phyloP scores from a whole-genome alignment of 176 grass and related monocot genomes.

The Raddia distichophylla region DNA sequence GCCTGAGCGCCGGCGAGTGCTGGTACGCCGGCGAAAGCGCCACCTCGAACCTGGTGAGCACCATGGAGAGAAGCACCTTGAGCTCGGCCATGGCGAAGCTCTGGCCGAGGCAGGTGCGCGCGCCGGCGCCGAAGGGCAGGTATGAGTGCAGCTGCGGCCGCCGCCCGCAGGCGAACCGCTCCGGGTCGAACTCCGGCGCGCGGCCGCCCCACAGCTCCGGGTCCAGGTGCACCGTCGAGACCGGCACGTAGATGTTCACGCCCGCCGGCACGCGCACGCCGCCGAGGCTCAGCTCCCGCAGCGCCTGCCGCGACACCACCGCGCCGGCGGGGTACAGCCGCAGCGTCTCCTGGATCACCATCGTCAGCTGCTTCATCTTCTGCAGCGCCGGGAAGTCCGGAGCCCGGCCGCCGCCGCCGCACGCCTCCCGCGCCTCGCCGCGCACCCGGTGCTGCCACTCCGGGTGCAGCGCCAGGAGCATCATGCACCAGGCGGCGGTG shows the following conservation, averaged over 20 bases:
- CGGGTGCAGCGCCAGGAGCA: constrained; percentile 82
- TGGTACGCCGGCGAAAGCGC: constrained; percentile 50
- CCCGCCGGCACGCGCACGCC: constrained; percentile 64
- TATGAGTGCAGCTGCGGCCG: constrained; percentile 59
- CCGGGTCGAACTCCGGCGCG: constrained; percentile 59
- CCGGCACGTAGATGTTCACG: constrained; percentile 72
- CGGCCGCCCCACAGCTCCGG: constrained; percentile 63
- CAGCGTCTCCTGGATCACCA: constrained; percentile 97
- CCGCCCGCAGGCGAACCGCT: constrained; percentile 40
- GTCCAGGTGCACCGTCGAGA: constrained; percentile 78
- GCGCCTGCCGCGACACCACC: constrained; percentile 75
- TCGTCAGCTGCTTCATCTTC: constrained; percentile 88
- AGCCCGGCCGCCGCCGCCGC: neutral
- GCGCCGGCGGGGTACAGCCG: constrained; percentile 80
- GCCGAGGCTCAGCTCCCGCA: constrained; percentile 61
- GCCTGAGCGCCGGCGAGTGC: constrained; percentile 67
- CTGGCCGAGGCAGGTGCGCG: constrained; percentile 84
- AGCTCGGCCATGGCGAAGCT: constrained; percentile 85
- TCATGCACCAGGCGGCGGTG: constrained; percentile 68
- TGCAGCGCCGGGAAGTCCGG: constrained; percentile 55
- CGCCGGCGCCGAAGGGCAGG: constrained; percentile 85
- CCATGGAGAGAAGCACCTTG: constrained; percentile 73
- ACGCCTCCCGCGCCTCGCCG: constrained; percentile 43
- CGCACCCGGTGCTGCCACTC: constrained; percentile 71
- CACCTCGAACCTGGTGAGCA: constrained; percentile 66